Percentiles rank a stretch among this genome's conserved stretches.
Conservation (phyloP, 306 rosid genomes). For the Clitoria ternatea region DNA sequence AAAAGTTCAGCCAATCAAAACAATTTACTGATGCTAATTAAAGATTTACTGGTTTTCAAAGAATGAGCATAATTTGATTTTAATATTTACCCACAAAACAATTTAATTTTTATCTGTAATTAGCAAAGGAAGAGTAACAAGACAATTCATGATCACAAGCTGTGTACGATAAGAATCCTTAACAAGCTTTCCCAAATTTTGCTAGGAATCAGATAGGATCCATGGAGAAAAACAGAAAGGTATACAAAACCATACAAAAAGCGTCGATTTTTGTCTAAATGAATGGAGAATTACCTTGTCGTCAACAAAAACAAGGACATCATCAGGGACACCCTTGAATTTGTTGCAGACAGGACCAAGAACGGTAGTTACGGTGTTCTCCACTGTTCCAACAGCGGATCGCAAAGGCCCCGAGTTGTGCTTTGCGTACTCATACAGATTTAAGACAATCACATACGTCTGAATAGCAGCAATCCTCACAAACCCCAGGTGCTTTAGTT, state of each 20-base stretch:
- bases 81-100: background rate
- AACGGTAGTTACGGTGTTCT: conserved; percentile 49
- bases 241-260: background rate
- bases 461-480: conserved; percentile 56
- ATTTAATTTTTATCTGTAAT: background rate
- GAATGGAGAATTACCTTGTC: conserved; percentile 39
- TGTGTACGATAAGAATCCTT: background rate
- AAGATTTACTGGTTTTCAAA: too few species aligned
- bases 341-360: conserved; percentile 61
- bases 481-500: conserved; percentile 58
- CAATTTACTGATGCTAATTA: too few species aligned
- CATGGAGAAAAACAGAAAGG: background rate
- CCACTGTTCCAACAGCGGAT: conserved; percentile 57
- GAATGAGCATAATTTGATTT: too few species aligned
- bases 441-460: conserved; percentile 36
- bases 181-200: background rate
- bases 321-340: conserved; percentile 49
- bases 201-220: background rate
- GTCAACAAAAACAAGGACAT: conserved; percentile 63
- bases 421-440: conserved; percentile 67
- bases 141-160: background rate
- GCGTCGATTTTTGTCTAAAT: background rate
- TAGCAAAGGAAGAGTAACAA: background rate
- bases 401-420: conserved; percentile 64
- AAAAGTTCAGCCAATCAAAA: background rate